Conservation (phyloP, 305 asterid genomes). For the Solanum aculeatissimum region DNA sequence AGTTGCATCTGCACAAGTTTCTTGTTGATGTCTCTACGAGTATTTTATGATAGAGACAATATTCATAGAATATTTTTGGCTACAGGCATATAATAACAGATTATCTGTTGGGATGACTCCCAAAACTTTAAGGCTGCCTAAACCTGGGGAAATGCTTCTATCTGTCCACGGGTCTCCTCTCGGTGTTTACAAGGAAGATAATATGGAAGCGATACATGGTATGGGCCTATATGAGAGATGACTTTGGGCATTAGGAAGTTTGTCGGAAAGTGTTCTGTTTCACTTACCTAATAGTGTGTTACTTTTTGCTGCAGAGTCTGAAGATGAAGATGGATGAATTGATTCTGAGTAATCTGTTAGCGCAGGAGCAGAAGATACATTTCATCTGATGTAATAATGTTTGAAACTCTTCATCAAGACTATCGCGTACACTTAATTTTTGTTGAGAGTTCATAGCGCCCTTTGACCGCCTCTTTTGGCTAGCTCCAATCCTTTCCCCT, state of each 20-base stretch:
- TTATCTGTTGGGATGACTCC: conserved; percentile 77
- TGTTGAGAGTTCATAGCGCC: not conserved
- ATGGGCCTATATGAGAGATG: conserved; percentile 1
- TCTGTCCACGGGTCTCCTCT: conserved; percentile 93
- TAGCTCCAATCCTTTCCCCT: not conserved
- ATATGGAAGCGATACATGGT: conserved; percentile 93
- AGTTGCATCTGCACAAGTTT: not conserved
- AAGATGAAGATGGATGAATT: conserved; percentile 56
- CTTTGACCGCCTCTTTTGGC: not conserved
- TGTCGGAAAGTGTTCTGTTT: not conserved
- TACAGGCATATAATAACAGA: conserved; percentile 50
- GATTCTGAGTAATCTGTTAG: not conserved
- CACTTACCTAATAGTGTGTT: not conserved
- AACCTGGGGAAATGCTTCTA: conserved; percentile 79
- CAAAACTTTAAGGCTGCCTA: conserved; percentile 65
- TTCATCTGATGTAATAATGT: not conserved
- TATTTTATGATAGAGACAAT: not conserved
- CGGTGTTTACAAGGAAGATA: conserved; percentile 81
- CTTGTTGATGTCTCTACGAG: not conserved
- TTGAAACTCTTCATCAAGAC: not conserved
- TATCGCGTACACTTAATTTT: not conserved
- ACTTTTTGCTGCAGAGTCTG: conserved; percentile 37
- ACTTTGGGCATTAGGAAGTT: not conserved
- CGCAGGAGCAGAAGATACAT: not conserved
- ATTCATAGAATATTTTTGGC: not conserved